phyloP scores from a whole-genome alignment of 495 filamentous ascomycete genomes.

The Lasiosphaeria ovina region DNA sequence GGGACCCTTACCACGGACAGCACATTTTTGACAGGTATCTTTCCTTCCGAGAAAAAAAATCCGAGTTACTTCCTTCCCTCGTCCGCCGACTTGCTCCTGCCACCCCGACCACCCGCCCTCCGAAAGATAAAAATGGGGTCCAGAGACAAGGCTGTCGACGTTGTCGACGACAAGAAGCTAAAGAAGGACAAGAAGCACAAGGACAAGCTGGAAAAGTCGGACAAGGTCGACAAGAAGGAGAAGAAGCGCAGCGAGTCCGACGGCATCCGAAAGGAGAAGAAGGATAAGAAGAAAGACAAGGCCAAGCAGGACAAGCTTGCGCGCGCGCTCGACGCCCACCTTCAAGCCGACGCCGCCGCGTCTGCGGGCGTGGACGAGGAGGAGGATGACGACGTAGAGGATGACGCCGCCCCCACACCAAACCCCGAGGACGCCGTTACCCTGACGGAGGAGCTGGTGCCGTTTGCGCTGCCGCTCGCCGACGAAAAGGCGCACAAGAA shows the following conservation, averaged over 20 bases:
- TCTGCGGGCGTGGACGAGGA: constrained; percentile 34
- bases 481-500: constrained; percentile 92
- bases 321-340: constrained; percentile 34
- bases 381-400: constrained; percentile 23
- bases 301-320: constrained; percentile 50
- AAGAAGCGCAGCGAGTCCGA: constrained; percentile 69
- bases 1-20: no score
- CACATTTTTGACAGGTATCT: no score
- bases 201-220: constrained; percentile 56
- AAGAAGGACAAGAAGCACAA: constrained; percentile 22
- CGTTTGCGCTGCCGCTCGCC: constrained; percentile 89
- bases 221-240: constrained; percentile 74
- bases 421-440: constrained; percentile 33
- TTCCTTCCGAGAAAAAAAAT: no score
- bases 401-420: constrained; percentile 16
- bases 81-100: neutral
- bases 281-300: constrained; percentile 62
- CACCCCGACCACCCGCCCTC: neutral
- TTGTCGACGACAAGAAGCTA: constrained; percentile 20
- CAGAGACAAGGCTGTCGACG: constrained; percentile 8
- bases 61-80: neutral
- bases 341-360: constrained; percentile 28
- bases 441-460: constrained; percentile 71
- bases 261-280: constrained; percentile 67
- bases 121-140: constrained; percentile 24